Percentiles rank a stretch among this genome's conserved stretches.
Evolutionary conservation across 345 rosid species (phyloP).

Genomic region (Microthlaspi erraticum): DNA sequence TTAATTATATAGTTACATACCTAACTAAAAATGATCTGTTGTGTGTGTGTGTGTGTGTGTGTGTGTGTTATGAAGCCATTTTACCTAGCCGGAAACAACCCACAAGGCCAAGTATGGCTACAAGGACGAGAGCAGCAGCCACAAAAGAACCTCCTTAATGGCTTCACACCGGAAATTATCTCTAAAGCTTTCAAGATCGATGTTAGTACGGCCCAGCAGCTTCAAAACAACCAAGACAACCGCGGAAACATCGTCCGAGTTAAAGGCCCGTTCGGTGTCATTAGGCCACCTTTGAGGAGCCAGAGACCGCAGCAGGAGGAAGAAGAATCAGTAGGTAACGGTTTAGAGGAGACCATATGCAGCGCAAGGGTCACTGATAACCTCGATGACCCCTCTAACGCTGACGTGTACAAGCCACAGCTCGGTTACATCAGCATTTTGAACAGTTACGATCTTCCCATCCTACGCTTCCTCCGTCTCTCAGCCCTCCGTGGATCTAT

Average conservation of each 20-base stretch:
- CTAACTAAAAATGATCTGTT: neutral
- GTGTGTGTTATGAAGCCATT: constrained; percentile 46
- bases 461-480: constrained; percentile 58
- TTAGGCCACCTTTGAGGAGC: constrained; percentile 51
- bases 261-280: constrained; percentile 43
- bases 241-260: constrained; percentile 66
- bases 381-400: constrained; percentile 53
- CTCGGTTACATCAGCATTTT: constrained; percentile 62
- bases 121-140: constrained; percentile 32
- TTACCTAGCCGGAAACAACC: constrained; percentile 68
- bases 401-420: constrained; percentile 64
- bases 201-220: constrained; percentile 44
- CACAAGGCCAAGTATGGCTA: constrained; percentile 45
- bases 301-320: constrained; percentile 29
- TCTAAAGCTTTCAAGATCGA: constrained; percentile 60
- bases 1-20: neutral
- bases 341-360: constrained; percentile 68
- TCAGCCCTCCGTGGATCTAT: constrained; percentile 65
- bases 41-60: no score
- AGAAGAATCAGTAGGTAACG: constrained; percentile 40
- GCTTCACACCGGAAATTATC: constrained; percentile 47
- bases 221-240: constrained; percentile 50
- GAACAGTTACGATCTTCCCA: constrained; percentile 63
- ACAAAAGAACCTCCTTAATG: constrained; percentile 48
- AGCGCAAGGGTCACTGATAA: constrained; percentile 49